A percentile compares a stretch with the other conserved stretches of the same genome.
Conservation (phyloP, 139 green algal genomes). For the Penium margaritaceum region DNA sequence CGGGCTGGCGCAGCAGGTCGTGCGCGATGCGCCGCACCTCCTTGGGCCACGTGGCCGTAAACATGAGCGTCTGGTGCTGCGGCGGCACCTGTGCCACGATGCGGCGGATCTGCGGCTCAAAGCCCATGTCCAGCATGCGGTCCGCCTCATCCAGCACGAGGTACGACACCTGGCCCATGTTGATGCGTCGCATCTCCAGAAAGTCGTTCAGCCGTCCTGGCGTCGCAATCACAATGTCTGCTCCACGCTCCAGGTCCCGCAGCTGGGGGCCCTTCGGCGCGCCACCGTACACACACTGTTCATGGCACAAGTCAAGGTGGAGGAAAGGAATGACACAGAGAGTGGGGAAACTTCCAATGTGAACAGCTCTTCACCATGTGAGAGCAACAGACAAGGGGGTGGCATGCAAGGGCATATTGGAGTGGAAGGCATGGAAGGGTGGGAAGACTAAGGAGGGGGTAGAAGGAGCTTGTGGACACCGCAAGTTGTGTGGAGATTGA, state of each 20-base stretch:
- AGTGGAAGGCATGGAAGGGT: too few relatives aligned
- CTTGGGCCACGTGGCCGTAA: constrained; percentile 53
- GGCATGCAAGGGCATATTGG: too few relatives aligned
- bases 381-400: too few relatives aligned
- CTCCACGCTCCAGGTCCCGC: constrained; percentile 64
- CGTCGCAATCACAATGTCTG: constrained; percentile 80
- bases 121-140: constrained; percentile 92
- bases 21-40: constrained; percentile 48
- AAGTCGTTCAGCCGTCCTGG: constrained; percentile 88
- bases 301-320: too few relatives aligned
- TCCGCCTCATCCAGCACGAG: constrained; percentile 90
- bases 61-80: constrained; percentile 52
- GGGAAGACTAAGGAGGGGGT: too few relatives aligned
- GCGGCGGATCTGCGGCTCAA: constrained; percentile 85
- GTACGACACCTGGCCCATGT: constrained; percentile 66
- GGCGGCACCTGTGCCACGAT: constrained; percentile 50
- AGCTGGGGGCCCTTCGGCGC: constrained; percentile 79
- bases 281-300: constrained; percentile 82
- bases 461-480: too few relatives aligned
- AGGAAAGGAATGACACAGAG: too few relatives aligned
- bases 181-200: constrained; percentile 66
- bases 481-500: too few relatives aligned
- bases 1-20: constrained; percentile 52
- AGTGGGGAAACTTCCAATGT: too few relatives aligned
- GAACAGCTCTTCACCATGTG: too few relatives aligned